phyloP scores from a whole-genome alignment of 805 yeast genomes.

The Schwanniomyces sp. region DNA sequence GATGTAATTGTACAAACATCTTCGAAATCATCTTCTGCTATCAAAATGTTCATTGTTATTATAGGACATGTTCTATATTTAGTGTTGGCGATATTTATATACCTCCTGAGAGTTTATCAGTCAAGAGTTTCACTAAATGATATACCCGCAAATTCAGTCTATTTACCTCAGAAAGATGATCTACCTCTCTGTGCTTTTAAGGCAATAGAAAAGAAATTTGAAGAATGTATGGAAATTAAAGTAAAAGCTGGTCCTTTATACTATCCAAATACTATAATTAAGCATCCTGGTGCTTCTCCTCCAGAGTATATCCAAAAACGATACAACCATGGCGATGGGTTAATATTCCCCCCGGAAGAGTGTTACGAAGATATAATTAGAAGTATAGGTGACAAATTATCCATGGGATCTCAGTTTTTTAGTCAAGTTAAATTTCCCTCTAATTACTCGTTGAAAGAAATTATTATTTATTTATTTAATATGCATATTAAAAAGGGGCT shows the following conservation, averaged over 20 bases:
- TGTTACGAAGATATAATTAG: constrained; percentile 57
- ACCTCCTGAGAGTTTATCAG: constrained; percentile 58
- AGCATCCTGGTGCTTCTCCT: constrained; percentile 42
- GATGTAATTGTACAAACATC: constrained; percentile 70
- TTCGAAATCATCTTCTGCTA: constrained; percentile 56
- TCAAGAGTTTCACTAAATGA: constrained; percentile 62
- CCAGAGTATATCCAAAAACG: constrained; percentile 39
- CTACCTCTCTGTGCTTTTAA: constrained; percentile 34
- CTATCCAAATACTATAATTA: constrained; percentile 20
- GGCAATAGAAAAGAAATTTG: constrained; percentile 24
- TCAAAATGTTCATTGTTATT: constrained; percentile 79
- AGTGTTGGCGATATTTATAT: constrained; percentile 48
- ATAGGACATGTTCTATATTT: constrained; percentile 66
- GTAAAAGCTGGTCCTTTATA: constrained; percentile 38
- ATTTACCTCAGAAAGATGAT: constrained; percentile 64
- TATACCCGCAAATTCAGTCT: constrained; percentile 64
- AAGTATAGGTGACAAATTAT: constrained; percentile 58
- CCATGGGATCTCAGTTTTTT: constrained; percentile 44
- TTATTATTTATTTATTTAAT: constrained; percentile 33
- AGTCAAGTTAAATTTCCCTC: constrained; percentile 35
- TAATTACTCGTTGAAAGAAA: constrained; percentile 43
- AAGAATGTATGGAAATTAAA: constrained; percentile 27
- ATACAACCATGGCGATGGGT: constrained; percentile 19
- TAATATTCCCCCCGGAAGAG: constrained; percentile 24
- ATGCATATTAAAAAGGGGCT: constrained; percentile 4